These are phyloP conservation scores for Corymbia calophylla DNA, from an alignment of 441 rosid species.

Conservation along the genomic window DNA sequence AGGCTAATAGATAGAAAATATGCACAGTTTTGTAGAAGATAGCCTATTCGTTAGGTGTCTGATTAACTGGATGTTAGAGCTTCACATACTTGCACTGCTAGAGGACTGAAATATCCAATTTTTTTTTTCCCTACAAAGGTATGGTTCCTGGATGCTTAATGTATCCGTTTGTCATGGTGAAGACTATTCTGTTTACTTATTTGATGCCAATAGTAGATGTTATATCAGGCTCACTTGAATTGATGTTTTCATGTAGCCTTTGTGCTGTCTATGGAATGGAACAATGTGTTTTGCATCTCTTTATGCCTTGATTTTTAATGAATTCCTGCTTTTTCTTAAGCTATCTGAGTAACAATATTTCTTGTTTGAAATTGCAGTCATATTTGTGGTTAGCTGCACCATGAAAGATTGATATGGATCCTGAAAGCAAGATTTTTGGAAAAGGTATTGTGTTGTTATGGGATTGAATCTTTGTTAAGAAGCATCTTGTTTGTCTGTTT, in stretches of 20 bases:
- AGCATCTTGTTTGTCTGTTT: not conserved
- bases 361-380: constrained; percentile 15
- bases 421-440: constrained; percentile 58
- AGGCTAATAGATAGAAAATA: not conserved
- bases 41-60: not conserved
- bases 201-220: not conserved
- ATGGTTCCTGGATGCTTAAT: not conserved
- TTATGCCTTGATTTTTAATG: not conserved
- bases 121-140: not conserved
- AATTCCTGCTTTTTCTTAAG: not conserved
- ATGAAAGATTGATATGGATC: constrained; percentile 43
- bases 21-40: not conserved
- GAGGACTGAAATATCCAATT: not conserved
- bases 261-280: not conserved
- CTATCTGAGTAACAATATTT: not conserved
- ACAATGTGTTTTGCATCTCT: not conserved
- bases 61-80: not conserved
- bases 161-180: not conserved
- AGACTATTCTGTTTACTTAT: not conserved
- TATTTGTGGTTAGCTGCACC: constrained; percentile 12
- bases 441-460: constrained; percentile 25
- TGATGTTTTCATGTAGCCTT: not conserved
- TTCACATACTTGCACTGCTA: not conserved
- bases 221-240: not conserved
- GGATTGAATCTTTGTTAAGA: not conserved